Evolutionary conservation across 345 rosid species (phyloP), one percentile per base, ranked within the genome.

Genomic region (Eucalyptus melliodora): DNA sequence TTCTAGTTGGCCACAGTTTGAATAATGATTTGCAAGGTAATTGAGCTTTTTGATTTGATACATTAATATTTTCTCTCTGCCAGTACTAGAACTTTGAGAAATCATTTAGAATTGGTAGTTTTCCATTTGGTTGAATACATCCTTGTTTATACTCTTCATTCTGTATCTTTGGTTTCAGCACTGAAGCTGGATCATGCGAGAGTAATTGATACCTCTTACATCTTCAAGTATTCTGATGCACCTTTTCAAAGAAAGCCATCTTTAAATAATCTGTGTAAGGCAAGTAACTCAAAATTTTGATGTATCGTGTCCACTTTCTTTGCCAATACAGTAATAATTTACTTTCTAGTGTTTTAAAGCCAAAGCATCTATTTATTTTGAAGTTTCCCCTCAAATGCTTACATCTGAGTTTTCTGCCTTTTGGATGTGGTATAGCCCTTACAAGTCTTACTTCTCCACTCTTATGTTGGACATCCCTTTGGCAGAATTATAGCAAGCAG

Each of bases 1-100:
- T 96, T 92, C 90, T 98, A 83, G 96, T 95, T 80, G 99, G 99
- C 50, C 99, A 98, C 65, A 90, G 97, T 92, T 94, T 98, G 91
- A 89, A 94, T 82, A 96, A 95, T 92, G 99, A 98, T 89, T 94
- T 97, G 86, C 89, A 89, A 89, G 99, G 99, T 97, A 91, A 72
- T 92, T 40, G 40, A 88, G 37, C 42, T 7, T 34, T 69, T 49
- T 62, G 45, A 3, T 86, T 12, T 4, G 47, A 86, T 40, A 34
- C n/a, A 0, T 21, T 77, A 77, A 37, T 21, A 3, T 77, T 77
- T 77, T 4, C 7, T 10, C 47, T 77, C 27, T 37, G 27, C 5
- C 83, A 40, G 47, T 40, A 6, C 47, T 77, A 37, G 83, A 77
- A 77, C 45, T 37, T 77, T 77, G 83, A 37, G 83, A 77, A 72